Evolutionary conservation across 768 basidiomycete genomes (phyloP).

Genomic region (Suillus spraguei): DNA sequence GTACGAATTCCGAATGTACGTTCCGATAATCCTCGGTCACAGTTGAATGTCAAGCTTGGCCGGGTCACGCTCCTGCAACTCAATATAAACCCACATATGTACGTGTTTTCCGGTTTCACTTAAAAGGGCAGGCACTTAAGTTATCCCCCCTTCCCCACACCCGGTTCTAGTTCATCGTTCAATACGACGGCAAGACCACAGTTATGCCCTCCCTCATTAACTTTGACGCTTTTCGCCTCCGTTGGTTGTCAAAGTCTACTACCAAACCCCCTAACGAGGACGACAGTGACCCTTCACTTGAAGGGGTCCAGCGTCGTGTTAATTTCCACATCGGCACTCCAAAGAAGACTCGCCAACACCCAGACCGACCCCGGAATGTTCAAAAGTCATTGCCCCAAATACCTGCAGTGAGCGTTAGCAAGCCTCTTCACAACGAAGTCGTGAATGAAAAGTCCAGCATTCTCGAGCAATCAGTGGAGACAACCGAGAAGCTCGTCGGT

Average conservation of each 20-base stretch:
- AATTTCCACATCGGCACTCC: slow-evolving; percentile 13
- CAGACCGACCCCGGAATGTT: slow-evolving; percentile 8
- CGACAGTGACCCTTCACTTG: slow-evolving; percentile 28
- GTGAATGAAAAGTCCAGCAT: not conserved
- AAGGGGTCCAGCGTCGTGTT: slow-evolving; percentile 11
- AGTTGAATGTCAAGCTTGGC: not conserved
- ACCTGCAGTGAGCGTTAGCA: slow-evolving; percentile 2
- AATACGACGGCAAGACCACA: not conserved
- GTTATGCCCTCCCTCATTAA: slow-evolving; percentile 5
- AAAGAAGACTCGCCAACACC: slow-evolving; percentile 9
- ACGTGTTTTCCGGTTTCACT: not conserved
- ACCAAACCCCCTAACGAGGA: slow-evolving; percentile 18
- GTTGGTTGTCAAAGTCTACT: slow-evolving; percentile 14
- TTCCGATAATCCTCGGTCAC: not conserved
- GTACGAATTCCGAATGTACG: not conserved
- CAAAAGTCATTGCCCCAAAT: slow-evolving; percentile 6
- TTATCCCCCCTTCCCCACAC: not conserved
- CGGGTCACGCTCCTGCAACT: not conserved
- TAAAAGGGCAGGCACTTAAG: not conserved
- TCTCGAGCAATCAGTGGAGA: slow-evolving; percentile 10
- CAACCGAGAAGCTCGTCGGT: slow-evolving; percentile 7
- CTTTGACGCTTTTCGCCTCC: slow-evolving; percentile 26
- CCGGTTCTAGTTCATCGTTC: not conserved
- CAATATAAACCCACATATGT: not conserved
- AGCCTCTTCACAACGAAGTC: slow-evolving; percentile 5